These are phyloP conservation scores for Fusarium humuli DNA, from an alignment of 2,329 filamentous ascomycete species.

Conservation along the genomic window DNA sequence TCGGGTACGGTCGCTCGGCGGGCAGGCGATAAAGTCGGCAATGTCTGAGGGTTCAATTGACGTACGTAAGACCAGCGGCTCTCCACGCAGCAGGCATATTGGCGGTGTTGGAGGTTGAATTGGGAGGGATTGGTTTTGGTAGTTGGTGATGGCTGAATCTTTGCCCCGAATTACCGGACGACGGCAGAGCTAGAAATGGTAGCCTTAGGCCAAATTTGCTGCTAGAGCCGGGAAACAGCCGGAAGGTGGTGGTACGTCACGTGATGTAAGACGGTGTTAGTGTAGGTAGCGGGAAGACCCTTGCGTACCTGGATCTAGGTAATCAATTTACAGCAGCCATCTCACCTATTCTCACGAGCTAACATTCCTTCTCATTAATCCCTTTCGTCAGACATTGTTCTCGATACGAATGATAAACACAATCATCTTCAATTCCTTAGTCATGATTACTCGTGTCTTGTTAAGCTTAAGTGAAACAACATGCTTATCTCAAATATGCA, in stretches of 20 bases:
- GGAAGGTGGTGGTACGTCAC: neutral
- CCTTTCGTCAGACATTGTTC: neutral
- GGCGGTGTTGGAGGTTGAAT: slow-evolving; percentile 58
- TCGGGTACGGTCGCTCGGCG: slow-evolving; percentile 34
- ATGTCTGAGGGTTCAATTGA: slow-evolving; percentile 50
- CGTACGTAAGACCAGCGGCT: slow-evolving; percentile 95
- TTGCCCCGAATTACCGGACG: slow-evolving; percentile 50
- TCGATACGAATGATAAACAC: neutral
- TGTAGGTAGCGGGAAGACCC: neutral
- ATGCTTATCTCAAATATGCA: slow-evolving; percentile 11
- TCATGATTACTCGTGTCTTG: slow-evolving; percentile 10
- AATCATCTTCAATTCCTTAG: neutral
- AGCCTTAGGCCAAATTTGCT: slow-evolving; percentile 49
- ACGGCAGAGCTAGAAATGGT: slow-evolving; percentile 40
- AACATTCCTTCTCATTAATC: neutral
- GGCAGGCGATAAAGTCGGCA: slow-evolving; percentile 5
- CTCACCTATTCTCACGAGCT: neutral
- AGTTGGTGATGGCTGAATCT: slow-evolving; percentile 53
- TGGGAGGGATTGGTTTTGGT: slow-evolving; percentile 46
- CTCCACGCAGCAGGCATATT: slow-evolving; percentile 99
- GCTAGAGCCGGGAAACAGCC: slow-evolving; percentile 32
- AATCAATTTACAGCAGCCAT: neutral
- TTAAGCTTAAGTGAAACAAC: slow-evolving; percentile 15
- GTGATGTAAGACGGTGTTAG: slow-evolving; percentile 6
- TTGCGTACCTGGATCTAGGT: slow-evolving; percentile 13